phyloP scores from a whole-genome alignment of 2,329 filamentous ascomycete genomes.

The Pyricularia sp. region DNA sequence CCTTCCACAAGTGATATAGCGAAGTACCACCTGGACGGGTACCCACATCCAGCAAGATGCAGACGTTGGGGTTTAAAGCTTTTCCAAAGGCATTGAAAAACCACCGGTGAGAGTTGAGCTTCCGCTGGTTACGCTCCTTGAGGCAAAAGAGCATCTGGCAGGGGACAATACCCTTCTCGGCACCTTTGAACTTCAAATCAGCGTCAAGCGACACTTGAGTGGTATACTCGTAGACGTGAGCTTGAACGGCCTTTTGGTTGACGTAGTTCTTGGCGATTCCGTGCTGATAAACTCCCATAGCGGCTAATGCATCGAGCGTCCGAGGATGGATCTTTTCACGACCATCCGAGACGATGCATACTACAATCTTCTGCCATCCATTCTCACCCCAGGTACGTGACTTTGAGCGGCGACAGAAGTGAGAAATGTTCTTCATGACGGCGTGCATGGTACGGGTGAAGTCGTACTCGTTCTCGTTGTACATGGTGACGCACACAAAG shows the following conservation, averaged over 20 bases:
- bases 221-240: slow-evolving; percentile 97
- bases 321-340: slow-evolving; percentile 83
- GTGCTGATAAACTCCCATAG: slow-evolving; percentile 96
- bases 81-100: slow-evolving; percentile 98
- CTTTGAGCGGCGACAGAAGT: slow-evolving; percentile 88
- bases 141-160: slow-evolving; percentile 98
- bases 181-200: slow-evolving; percentile 96
- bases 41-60: slow-evolving; percentile 92
- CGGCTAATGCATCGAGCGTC: slow-evolving; percentile 87
- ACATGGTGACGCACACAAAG: slow-evolving; percentile 97
- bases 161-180: slow-evolving; percentile 96
- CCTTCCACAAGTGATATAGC: slow-evolving; percentile 98
- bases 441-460: slow-evolving; percentile 98
- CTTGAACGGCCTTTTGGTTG: slow-evolving; percentile 90
- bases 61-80: slow-evolving; percentile 89
- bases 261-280: slow-evolving; percentile 98
- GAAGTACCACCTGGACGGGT: slow-evolving; percentile 83
- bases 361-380: slow-evolving; percentile 98
- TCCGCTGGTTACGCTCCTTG: slow-evolving; percentile 96
- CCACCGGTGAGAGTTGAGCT: slow-evolving; percentile 97
- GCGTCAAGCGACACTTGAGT: slow-evolving; percentile 94
- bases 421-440: slow-evolving; percentile 95
- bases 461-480: slow-evolving; percentile 94
- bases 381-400: slow-evolving; percentile 94
- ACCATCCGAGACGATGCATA: slow-evolving; percentile 92